Conservation (phyloP, 352 stramenopile genomes). For the Phytophthora boehmeriae region DNA sequence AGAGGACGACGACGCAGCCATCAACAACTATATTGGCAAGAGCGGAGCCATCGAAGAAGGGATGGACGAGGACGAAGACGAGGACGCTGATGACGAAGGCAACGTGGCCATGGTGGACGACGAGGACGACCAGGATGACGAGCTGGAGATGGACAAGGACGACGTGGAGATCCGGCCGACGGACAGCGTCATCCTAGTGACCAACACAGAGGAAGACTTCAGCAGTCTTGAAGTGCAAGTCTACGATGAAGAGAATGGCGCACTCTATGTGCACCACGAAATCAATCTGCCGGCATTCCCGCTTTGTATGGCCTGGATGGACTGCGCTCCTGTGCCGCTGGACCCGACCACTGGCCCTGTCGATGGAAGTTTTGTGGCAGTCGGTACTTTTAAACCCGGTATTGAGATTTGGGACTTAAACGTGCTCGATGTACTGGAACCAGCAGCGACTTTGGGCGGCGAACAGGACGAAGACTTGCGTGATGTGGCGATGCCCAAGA, state of each 20-base stretch:
- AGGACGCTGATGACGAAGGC: slow-evolving; percentile 50
- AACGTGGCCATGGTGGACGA: slow-evolving; percentile 60
- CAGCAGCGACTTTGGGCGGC: slow-evolving; percentile 93
- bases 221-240: slow-evolving; percentile 99
- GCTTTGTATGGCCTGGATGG: slow-evolving; percentile 97
- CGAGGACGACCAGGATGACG: slow-evolving; percentile 69
- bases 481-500: slow-evolving; percentile 81
- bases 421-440: slow-evolving; percentile 98
- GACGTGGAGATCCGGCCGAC: slow-evolving; percentile 94
- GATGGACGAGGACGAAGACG: slow-evolving; percentile 42
- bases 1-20: slow-evolving; percentile 81
- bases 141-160: slow-evolving; percentile 83
- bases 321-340: slow-evolving; percentile 81
- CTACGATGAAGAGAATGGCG: slow-evolving; percentile 96
- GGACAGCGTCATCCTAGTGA: slow-evolving; percentile 96
- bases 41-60: slow-evolving; percentile 44
- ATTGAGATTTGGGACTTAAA: slow-evolving; percentile 99
- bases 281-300: slow-evolving; percentile 99
- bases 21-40: slow-evolving; percentile 77
- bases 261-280: slow-evolving; percentile 99
- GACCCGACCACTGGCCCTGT: slow-evolving; percentile 66
- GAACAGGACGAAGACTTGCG: slow-evolving; percentile 86
- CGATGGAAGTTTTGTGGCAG: slow-evolving; percentile 96
- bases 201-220: slow-evolving; percentile 98
- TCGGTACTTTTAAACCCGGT: slow-evolving; percentile 99